These are phyloP conservation scores for Ophiocordyceps camponoti-saundersi DNA, from an alignment of 2,329 filamentous ascomycete genomes.

Conservation along the genomic window DNA sequence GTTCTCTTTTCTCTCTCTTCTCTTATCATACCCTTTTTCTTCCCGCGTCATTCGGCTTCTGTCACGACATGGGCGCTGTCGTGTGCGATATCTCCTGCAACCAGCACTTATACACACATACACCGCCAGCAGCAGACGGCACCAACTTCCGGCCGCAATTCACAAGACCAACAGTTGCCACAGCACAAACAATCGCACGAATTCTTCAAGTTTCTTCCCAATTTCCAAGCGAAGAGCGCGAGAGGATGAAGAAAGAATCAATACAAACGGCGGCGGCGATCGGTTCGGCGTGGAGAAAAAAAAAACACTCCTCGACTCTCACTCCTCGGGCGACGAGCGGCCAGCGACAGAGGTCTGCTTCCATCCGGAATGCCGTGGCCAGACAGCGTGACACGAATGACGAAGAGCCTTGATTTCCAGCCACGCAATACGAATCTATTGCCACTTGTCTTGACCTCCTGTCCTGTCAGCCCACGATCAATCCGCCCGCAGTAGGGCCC, in stretches of 20 bases:
- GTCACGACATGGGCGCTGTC: neutral
- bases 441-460: neutral
- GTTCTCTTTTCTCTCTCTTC: neutral
- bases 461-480: neutral
- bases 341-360: conserved; percentile 5
- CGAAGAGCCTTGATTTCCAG: neutral
- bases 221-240: neutral
- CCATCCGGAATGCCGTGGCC: conserved; percentile 4
- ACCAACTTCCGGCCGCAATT: too few relatives aligned
- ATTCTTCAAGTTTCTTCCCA: too few relatives aligned
- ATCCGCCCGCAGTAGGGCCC: too few relatives aligned
- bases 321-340: neutral
- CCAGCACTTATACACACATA: conserved; percentile 3
- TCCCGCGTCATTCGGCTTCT: neutral
- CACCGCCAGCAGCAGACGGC: too few relatives aligned
- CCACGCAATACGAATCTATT: neutral
- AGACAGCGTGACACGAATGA: conserved; percentile 6
- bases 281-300: neutral
- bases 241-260: neutral
- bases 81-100: neutral
- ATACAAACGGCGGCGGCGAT: neutral
- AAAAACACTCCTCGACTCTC: neutral
- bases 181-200: too few relatives aligned
- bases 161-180: too few relatives aligned
- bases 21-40: conserved; percentile 2